Conservation (phyloP, 1,139 yeast genomes). For the Arxiozyma slooffiae region DNA sequence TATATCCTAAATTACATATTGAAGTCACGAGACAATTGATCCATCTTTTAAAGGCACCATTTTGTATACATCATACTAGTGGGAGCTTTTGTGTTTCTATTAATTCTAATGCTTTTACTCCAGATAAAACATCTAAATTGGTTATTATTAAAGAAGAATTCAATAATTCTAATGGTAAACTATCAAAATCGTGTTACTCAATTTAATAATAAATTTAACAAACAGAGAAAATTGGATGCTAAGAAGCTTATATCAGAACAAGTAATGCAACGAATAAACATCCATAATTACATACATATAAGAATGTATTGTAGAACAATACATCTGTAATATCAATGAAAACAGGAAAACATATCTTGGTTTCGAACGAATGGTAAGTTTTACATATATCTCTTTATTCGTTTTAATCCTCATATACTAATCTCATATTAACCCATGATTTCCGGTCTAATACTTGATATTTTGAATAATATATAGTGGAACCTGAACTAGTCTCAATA, state of each 20-base stretch:
- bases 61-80: constrained; percentile 93
- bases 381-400: background rate
- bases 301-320: background rate
- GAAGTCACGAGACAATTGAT: constrained; percentile 85
- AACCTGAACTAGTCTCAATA: constrained; percentile 41
- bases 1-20: constrained; percentile 87
- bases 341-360: too few species aligned
- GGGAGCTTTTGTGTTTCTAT: constrained; percentile 98
- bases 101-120: constrained; percentile 49
- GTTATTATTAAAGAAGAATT: constrained; percentile 41
- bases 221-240: constrained; percentile 35
- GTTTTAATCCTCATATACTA: constrained; percentile 27
- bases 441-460: constrained; percentile 62
- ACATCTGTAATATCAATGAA: background rate
- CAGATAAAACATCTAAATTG: constrained; percentile 71
- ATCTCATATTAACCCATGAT: constrained; percentile 38
- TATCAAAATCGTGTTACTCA: constrained; percentile 60
- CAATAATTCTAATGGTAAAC: constrained; percentile 48
- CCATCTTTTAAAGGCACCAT: constrained; percentile 94
- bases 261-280: background rate
- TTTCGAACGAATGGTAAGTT: too few species aligned
- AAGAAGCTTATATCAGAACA: constrained; percentile 1
- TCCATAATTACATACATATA: background rate
- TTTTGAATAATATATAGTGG: constrained; percentile 40
- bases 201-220: constrained; percentile 26